Evolutionary conservation across 176 grass and related monocot genomes (phyloP).

Genomic region (Triticum dicoccoides): DNA sequence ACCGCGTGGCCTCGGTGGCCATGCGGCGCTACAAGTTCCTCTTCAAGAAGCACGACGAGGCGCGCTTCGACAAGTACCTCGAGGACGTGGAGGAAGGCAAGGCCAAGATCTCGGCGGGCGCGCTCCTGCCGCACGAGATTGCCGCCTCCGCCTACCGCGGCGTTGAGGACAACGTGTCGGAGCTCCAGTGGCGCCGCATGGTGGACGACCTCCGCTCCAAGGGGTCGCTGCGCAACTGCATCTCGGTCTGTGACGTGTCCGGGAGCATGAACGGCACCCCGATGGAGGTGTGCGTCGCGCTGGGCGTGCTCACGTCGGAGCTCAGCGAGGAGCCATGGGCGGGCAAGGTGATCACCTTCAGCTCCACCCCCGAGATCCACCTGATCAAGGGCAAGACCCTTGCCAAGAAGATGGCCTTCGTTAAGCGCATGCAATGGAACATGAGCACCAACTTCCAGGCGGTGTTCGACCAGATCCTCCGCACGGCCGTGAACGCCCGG

Average conservation of each 20-base stretch:
- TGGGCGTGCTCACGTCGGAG: not conserved
- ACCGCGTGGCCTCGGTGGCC: slow-evolving; percentile 46
- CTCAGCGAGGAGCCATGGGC: not conserved
- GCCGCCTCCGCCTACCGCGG: not conserved
- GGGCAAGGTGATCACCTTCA: not conserved
- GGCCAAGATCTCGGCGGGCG: not conserved
- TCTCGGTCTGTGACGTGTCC: not conserved
- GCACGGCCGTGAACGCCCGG: not conserved
- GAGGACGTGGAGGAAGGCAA: not conserved
- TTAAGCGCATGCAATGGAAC: not conserved
- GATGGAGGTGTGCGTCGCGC: not conserved
- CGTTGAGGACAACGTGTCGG: not conserved
- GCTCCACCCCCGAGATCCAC: not conserved
- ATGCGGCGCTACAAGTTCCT: slow-evolving; percentile 44
- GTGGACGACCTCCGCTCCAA: not conserved
- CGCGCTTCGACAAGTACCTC: not conserved
- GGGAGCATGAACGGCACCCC: not conserved
- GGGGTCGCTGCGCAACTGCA: slow-evolving; percentile 1
- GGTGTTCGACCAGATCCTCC: not conserved
- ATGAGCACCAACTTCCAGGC: not conserved
- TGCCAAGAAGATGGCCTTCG: not conserved
- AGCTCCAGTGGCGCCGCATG: not conserved
- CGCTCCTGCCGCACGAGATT: not conserved
- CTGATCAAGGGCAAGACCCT: not conserved
- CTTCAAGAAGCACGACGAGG: not conserved